Evolutionary conservation across 805 yeast species (phyloP).

Genomic region (Wickerhamiella sorbophila): DNA sequence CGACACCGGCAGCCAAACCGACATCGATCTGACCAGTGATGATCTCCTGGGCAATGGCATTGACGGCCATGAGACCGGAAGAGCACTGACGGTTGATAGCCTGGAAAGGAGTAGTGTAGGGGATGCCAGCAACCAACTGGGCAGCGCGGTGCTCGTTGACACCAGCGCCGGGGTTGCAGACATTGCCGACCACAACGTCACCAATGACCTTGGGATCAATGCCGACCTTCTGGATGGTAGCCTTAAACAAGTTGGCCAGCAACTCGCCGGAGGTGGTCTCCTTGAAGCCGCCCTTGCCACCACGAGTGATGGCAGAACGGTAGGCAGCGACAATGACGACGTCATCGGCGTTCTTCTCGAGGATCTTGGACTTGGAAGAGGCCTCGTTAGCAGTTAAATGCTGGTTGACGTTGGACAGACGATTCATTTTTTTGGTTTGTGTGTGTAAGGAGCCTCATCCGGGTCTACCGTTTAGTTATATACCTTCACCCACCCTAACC

Average conservation of each 20-base stretch:
- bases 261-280: constrained; percentile 73
- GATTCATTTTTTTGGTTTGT: constrained; percentile 19
- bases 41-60: constrained; percentile 82
- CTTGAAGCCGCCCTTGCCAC: constrained; percentile 74
- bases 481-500: not conserved
- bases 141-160: constrained; percentile 93
- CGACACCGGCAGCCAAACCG: constrained; percentile 88
- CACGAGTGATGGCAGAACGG: constrained; percentile 81
- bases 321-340: constrained; percentile 83
- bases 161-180: constrained; percentile 84
- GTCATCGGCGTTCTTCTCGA: constrained; percentile 62
- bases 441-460: not conserved
- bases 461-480: not conserved
- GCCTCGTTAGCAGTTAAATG: constrained; percentile 23
- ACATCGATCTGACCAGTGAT: constrained; percentile 74
- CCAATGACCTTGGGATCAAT: constrained; percentile 49
- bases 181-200: constrained; percentile 85
- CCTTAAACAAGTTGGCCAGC: constrained; percentile 47
- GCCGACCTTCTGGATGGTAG: constrained; percentile 39
- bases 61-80: constrained; percentile 81
- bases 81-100: constrained; percentile 92
- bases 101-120: constrained; percentile 60
- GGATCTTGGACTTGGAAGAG: constrained; percentile 25
- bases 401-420: constrained; percentile 22
- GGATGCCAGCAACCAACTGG: constrained; percentile 78